Evolutionary conservation across 75 land plant genomes (phyloP).

Genomic region (Azolla pinnata): DNA sequence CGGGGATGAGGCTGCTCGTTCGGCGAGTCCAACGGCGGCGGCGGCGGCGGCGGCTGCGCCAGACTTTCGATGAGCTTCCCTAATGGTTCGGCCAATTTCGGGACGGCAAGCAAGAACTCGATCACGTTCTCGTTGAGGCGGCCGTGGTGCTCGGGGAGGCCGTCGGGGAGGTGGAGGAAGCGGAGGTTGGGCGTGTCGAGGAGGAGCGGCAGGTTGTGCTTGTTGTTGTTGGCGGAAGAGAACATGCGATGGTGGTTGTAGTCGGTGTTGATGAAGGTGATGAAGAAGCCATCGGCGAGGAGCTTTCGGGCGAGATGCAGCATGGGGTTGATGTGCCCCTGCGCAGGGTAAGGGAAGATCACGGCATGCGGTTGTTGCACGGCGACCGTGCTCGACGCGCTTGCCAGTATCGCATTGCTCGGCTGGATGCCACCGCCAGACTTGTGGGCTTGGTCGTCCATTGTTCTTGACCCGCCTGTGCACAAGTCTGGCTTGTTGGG

Average conservation of each 20-base stretch:
- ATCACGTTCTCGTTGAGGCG: background rate
- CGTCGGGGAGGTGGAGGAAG: slow-evolving; percentile 1
- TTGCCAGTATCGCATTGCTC: no score
- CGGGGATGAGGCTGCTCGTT: no score
- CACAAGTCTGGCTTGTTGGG: no score
- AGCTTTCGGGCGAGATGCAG: slow-evolving; percentile 22
- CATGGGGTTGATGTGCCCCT: slow-evolving; percentile 25
- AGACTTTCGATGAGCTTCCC: background rate
- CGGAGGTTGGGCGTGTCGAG: background rate
- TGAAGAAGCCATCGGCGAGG: background rate
- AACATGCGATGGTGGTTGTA: slow-evolving; percentile 15
- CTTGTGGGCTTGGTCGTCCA: no score
- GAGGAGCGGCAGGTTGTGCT: background rate
- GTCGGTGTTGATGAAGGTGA: slow-evolving; percentile 22
- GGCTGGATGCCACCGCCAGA: no score
- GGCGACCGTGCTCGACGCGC: background rate
- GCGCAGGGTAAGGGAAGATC: slow-evolving; percentile 18
- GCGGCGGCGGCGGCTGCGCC: background rate
- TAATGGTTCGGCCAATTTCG: no score
- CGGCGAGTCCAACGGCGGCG: background rate
- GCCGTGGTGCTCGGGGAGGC: background rate
- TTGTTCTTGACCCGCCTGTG: no score
- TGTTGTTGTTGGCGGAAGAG: no score
- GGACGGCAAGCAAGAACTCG: no score
- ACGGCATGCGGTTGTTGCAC: slow-evolving; percentile 11